phyloP scores from a whole-genome alignment of 2,329 filamentous ascomycete genomes.

The Diaporthe vexans region DNA sequence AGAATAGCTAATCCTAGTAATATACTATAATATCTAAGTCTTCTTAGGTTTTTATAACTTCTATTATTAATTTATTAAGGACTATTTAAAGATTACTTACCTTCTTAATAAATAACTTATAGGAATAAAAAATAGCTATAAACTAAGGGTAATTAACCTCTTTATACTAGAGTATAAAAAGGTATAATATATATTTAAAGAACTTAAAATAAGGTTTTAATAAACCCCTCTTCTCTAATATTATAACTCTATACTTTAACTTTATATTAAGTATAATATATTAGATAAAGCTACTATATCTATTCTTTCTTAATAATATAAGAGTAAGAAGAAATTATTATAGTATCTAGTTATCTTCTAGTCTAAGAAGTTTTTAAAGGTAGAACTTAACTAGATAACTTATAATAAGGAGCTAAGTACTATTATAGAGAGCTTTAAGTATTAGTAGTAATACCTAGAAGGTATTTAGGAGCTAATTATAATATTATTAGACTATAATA shows the following conservation, averaged over 20 bases:
- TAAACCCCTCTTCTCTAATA: background rate
- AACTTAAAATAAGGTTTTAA: background rate
- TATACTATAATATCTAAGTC: background rate
- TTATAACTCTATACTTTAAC: background rate
- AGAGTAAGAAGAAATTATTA: background rate
- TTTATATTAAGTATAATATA: background rate
- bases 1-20: background rate
- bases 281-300: background rate
- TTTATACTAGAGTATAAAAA: background rate
- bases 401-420: background rate
- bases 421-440: background rate
- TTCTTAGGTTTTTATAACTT: background rate
- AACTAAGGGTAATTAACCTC: background rate
- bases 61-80: background rate
- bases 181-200: background rate
- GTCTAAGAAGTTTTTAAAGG: background rate
- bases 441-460: background rate
- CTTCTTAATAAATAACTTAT: background rate
- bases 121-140: background rate
- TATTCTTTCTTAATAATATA: background rate
- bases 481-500: background rate
- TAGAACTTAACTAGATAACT: background rate
- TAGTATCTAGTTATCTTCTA: background rate
- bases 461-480: background rate
- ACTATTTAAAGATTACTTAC: background rate